These are phyloP conservation scores for Diutina sp. DNA, from an alignment of 1,139 yeast genomes.

Conservation along the genomic window DNA sequence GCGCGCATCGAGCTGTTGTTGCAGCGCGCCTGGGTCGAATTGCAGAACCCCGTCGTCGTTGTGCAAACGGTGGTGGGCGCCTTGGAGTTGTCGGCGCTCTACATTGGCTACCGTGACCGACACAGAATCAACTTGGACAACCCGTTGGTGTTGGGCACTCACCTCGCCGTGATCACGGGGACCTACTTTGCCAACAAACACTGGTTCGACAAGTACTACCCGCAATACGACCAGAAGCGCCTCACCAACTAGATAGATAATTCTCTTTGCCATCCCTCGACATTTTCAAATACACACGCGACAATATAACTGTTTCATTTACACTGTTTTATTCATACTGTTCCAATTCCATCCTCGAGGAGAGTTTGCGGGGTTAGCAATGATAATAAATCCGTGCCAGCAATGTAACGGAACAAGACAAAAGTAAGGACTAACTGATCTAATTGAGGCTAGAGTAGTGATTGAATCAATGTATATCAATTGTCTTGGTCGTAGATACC, in stretches of 20 bases:
- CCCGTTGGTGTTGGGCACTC: slow-evolving; percentile 36
- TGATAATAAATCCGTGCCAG: background rate
- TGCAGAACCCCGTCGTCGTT: slow-evolving; percentile 52
- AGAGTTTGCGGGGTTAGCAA: background rate
- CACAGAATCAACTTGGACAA: slow-evolving; percentile 33
- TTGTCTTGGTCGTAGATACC: no score
- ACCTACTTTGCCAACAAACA: slow-evolving; percentile 41
- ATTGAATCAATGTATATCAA: no score
- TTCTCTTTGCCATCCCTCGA: background rate
- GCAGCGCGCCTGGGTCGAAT: slow-evolving; percentile 14
- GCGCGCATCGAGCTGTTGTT: background rate
- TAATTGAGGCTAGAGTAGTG: no score
- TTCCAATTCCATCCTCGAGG: no score
- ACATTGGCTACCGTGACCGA: slow-evolving; percentile 41
- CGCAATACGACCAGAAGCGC: slow-evolving; percentile 28
- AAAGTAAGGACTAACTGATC: no score
- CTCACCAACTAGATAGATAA: background rate
- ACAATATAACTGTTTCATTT: background rate
- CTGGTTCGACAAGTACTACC: slow-evolving; percentile 39
- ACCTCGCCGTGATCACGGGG: slow-evolving; percentile 42
- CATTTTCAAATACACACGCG: background rate
- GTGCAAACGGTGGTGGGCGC: slow-evolving; percentile 39
- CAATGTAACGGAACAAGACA: background rate
- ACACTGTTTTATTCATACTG: background rate
- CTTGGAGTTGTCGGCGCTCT: slow-evolving; percentile 36